phyloP scores from a whole-genome alignment of 352 stramenopile species.

The Ophiocytium majus region DNA sequence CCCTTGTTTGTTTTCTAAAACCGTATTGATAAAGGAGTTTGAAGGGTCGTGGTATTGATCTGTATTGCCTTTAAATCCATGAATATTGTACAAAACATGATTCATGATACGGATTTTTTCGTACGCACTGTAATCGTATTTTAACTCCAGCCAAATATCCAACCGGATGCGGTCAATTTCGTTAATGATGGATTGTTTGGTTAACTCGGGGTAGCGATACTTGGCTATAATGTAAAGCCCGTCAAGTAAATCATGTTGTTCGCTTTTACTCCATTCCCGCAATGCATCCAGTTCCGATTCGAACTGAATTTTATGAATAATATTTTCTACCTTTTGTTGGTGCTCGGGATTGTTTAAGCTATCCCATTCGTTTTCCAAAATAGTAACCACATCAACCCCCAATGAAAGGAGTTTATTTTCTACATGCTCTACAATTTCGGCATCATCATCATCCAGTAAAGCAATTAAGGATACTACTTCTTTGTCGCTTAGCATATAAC shows the following conservation, averaged over 20 bases:
- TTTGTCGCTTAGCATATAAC: not conserved
- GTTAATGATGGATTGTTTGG: not conserved
- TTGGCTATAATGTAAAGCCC: not conserved
- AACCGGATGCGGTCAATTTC: not conserved
- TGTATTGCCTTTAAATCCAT: not conserved
- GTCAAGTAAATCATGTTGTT: not conserved
- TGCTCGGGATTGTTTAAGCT: not conserved
- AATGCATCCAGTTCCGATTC: not conserved
- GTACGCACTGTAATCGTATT: not conserved
- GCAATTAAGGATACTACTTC: not conserved
- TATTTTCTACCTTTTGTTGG: not conserved
- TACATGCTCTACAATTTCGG: not conserved
- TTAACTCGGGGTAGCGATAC: not conserved
- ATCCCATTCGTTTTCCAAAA: not conserved
- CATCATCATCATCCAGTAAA: not conserved
- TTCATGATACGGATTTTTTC: conserved; percentile 8
- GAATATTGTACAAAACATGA: not conserved
- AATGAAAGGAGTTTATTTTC: not conserved
- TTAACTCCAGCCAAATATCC: not conserved
- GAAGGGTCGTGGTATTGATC: not conserved
- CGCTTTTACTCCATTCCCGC: not conserved
- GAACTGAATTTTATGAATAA: conserved; percentile 9
- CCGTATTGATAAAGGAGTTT: conserved; percentile 16
- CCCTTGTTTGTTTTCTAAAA: not conserved
- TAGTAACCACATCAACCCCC: not conserved